Evolutionary conservation across 139 green algal species (phyloP).

Genomic region (Chlamydomonas asymmetrica): DNA sequence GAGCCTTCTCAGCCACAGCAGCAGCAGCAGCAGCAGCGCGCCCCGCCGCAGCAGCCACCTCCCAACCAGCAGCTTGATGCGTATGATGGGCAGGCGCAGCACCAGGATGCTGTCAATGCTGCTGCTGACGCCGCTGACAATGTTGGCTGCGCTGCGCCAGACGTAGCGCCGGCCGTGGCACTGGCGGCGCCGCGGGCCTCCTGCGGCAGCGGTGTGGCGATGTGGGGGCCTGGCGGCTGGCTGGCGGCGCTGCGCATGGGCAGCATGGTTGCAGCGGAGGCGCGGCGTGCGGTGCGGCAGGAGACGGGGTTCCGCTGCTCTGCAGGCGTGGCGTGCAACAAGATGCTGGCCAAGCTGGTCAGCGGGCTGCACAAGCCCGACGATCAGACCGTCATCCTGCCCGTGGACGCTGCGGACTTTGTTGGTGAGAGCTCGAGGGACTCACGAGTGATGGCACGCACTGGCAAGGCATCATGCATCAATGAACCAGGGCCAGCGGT

Average conservation of each 20-base stretch:
- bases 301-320: constrained; percentile 65
- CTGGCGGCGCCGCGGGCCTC: neutral
- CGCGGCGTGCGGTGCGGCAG: constrained; percentile 36
- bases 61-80: too few relatives aligned
- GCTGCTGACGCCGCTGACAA: too few relatives aligned
- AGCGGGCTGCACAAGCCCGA: constrained; percentile 84
- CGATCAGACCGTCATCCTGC: constrained; percentile 75
- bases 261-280: constrained; percentile 64
- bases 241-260: constrained; percentile 18
- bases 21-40: neutral
- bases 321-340: constrained; percentile 67
- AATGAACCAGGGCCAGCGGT: too few relatives aligned
- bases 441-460: too few relatives aligned
- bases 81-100: too few relatives aligned
- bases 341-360: constrained; percentile 82
- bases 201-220: neutral
- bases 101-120: too few relatives aligned
- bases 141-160: too few relatives aligned
- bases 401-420: constrained; percentile 41
- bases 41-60: neutral
- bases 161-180: too few relatives aligned
- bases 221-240: too few relatives aligned
- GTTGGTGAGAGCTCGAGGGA: constrained; percentile 7
- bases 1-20: neutral
- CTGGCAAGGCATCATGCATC: too few relatives aligned